These are phyloP conservation scores for Yamadazyma sp. DNA, from an alignment of 805 yeast species.

Conservation along the genomic window DNA sequence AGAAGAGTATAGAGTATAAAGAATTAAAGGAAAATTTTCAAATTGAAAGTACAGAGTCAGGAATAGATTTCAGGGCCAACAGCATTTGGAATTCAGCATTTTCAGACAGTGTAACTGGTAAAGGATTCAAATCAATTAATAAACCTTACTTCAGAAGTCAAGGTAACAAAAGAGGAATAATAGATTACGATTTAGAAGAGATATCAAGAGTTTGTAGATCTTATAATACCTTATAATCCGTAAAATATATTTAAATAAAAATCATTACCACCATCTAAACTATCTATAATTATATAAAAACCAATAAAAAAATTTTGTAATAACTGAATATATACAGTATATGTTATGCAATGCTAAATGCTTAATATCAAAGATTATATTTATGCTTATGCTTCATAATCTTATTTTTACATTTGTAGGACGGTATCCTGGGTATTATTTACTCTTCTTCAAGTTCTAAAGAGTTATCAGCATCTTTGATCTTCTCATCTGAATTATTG, in stretches of 20 bases:
- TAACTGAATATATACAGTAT: no score
- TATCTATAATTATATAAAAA: no score
- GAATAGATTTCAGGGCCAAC: not conserved
- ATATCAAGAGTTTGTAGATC: conserved; percentile 8
- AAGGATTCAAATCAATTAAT: conserved; percentile 33
- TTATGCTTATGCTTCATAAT: no score
- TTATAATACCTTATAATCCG: conserved; percentile 5
- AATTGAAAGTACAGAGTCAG: not conserved
- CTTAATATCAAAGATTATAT: no score
- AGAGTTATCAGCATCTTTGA: no score
- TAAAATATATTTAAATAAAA: not conserved
- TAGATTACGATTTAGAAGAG: conserved; percentile 32
- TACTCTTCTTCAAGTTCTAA: no score
- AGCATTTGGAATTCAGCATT: conserved; percentile 28
- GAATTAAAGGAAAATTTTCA: conserved; percentile 9
- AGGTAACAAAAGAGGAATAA: conserved; percentile 19
- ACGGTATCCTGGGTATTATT: no score
- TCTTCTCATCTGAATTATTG: conserved; percentile 1
- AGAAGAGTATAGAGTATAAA: conserved; percentile 13
- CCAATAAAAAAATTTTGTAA: no score
- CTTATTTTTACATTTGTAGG: no score
- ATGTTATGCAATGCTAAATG: no score
- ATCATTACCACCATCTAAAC: no score
- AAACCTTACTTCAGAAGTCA: conserved; percentile 33
- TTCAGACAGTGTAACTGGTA: conserved; percentile 35